Percentiles rank a stretch among this genome's conserved stretches.
Conservation (phyloP, 139 green algal species). For the Ulvella scutata region DNA sequence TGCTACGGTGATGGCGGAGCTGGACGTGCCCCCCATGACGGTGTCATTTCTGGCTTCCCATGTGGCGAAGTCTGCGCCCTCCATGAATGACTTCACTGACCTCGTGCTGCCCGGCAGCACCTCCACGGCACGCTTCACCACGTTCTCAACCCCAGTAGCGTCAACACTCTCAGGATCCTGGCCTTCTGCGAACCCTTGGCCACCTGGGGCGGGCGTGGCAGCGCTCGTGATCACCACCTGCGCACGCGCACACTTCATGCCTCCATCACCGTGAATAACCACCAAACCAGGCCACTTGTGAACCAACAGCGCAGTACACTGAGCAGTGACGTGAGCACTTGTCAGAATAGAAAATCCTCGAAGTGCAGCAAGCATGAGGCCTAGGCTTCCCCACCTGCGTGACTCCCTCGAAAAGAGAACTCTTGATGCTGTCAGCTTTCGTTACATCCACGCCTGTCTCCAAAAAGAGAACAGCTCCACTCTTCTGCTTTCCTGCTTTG, state of each 20-base stretch:
- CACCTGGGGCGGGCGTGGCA: constrained; percentile 39
- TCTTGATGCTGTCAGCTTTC: constrained; percentile 28
- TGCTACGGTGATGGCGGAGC: constrained; percentile 3
- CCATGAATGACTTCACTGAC: neutral
- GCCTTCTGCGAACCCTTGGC: constrained; percentile 50
- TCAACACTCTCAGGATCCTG: constrained; percentile 67
- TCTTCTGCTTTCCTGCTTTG: constrained; percentile 18
- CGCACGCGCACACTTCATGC: no score
- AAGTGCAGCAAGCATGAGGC: no score
- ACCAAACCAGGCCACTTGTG: no score
- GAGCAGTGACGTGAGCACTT: no score
- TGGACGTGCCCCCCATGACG: constrained; percentile 57
- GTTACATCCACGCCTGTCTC: constrained; percentile 54
- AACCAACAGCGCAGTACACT: no score
- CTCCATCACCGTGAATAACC: no score
- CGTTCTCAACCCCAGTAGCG: constrained; percentile 18
- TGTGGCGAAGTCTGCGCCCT: constrained; percentile 23
- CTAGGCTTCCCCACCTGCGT: constrained; percentile 49
- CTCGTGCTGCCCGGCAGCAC: neutral
- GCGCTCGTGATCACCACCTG: constrained; percentile 45
- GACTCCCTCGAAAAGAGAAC: constrained; percentile 52
- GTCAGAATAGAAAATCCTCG: no score
- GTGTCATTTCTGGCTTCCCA: constrained; percentile 57
- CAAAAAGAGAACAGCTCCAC: constrained; percentile 40
- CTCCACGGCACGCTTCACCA: neutral